These are phyloP conservation scores for Podospora australis DNA, from an alignment of 495 filamentous ascomycete species.

Conservation along the genomic window DNA sequence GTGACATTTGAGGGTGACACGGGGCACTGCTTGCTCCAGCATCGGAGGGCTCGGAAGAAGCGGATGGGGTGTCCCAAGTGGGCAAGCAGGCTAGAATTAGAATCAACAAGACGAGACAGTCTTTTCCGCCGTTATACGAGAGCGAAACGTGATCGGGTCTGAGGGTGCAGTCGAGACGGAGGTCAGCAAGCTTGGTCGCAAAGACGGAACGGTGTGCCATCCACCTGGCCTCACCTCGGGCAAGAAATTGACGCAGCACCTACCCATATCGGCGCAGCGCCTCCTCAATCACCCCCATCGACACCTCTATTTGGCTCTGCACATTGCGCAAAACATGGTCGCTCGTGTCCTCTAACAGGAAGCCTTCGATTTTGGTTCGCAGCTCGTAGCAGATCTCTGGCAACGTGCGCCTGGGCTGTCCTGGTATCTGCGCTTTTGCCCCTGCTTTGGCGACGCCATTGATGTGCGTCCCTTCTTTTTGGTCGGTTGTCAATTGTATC, in stretches of 20 bases:
- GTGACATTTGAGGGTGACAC: not conserved
- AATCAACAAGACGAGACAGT: slow-evolving; percentile 91
- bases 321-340: slow-evolving; percentile 54
- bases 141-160: slow-evolving; percentile 75
- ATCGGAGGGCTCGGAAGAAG: slow-evolving; percentile 4
- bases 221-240: slow-evolving; percentile 12
- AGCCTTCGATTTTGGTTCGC: slow-evolving; percentile 57
- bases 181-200: slow-evolving; percentile 5
- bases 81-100: slow-evolving; percentile 71
- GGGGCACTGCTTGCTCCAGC: not conserved
- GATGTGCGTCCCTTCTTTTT: not conserved
- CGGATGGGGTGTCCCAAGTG: slow-evolving; percentile 22
- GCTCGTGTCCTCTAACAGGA: slow-evolving; percentile 52
- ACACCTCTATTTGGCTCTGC: slow-evolving; percentile 64
- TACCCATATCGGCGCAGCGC: slow-evolving; percentile 67
- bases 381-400: slow-evolving; percentile 37
- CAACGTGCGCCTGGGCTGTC: slow-evolving; percentile 10
- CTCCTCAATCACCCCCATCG: slow-evolving; percentile 64
- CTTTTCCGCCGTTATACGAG: slow-evolving; percentile 97
- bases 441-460: not conserved
- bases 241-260: slow-evolving; percentile 13
- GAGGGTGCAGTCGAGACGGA: not conserved
- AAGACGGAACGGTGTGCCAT: not conserved
- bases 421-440: not conserved
- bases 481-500: not conserved